These are phyloP conservation scores for Penicillium sp. DNA, from an alignment of 2,329 filamentous ascomycete genomes.

Conservation along the genomic window DNA sequence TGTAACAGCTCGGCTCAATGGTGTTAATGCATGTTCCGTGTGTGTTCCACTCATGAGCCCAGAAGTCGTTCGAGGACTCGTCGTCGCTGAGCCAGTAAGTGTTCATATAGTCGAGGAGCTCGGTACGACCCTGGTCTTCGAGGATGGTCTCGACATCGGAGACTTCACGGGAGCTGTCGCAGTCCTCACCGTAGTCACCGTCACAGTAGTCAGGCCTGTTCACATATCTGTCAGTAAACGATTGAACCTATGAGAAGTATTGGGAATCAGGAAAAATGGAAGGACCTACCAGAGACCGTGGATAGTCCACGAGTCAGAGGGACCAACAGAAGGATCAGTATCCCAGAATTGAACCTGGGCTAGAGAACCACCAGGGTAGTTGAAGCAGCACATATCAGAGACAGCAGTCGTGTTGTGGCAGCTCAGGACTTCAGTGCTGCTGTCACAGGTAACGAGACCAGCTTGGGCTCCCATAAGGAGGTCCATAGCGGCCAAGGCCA, in stretches of 20 bases:
- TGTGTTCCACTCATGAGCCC: conserved; percentile 1
- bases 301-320: conserved; percentile 1
- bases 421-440: neutral
- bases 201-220: neutral
- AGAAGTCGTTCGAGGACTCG: neutral
- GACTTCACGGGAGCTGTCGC: neutral
- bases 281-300: conserved; percentile 1
- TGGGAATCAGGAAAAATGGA: neutral
- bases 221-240: neutral
- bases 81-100: conserved; percentile 1
- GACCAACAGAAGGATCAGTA: neutral
- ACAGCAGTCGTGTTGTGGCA: conserved; percentile 1
- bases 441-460: neutral
- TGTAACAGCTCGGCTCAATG: neutral
- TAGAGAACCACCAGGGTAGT: neutral
- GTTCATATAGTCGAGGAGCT: neutral
- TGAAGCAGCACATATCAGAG: conserved; percentile 1
- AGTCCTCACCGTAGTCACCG: conserved; percentile 1
- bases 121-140: neutral
- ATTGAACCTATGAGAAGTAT: neutral
- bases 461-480: neutral
- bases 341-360: conserved; percentile 2
- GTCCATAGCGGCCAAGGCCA: neutral
- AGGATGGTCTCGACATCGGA: neutral
- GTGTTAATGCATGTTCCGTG: conserved; percentile 1